A percentile compares a stretch with the other conserved stretches of the same genome.
phyloP scores from a whole-genome alignment of 2,329 filamentous ascomycete species.

The Talaromyces sp. region DNA sequence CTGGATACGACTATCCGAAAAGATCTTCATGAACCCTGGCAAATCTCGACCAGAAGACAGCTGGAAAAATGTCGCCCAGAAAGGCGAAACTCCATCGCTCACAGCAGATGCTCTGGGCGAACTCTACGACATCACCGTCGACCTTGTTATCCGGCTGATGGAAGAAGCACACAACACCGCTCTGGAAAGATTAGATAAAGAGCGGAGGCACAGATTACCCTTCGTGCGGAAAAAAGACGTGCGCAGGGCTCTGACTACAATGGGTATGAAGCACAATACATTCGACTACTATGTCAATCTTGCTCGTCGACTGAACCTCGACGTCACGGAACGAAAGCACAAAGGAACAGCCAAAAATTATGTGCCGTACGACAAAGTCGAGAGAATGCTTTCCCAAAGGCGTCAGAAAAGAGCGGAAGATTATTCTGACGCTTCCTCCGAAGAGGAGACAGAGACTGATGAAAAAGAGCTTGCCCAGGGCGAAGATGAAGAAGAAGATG shows the following conservation, averaged over 20 bases:
- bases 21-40: slow-evolving; percentile 71
- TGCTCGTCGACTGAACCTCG: slow-evolving; percentile 53
- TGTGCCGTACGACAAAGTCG: slow-evolving; percentile 45
- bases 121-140: slow-evolving; percentile 67
- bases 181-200: slow-evolving; percentile 8
- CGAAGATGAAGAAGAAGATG: background rate
- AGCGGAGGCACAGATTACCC: background rate
- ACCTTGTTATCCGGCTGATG: slow-evolving; percentile 68
- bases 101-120: slow-evolving; percentile 74
- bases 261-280: slow-evolving; percentile 51
- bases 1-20: slow-evolving; percentile 65
- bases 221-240: slow-evolving; percentile 36
- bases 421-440: background rate
- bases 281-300: slow-evolving; percentile 53
- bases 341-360: slow-evolving; percentile 22
- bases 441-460: slow-evolving; percentile 17
- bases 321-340: slow-evolving; percentile 44
- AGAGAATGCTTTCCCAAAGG: slow-evolving; percentile 36
- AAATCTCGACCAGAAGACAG: slow-evolving; percentile 60
- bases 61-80: slow-evolving; percentile 62
- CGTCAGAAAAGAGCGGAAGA: background rate
- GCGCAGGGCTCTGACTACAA: slow-evolving; percentile 42
- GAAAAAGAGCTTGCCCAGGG: slow-evolving; percentile 20
- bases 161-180: slow-evolving; percentile 68
- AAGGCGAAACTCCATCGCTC: slow-evolving; percentile 62